Conservation (phyloP, 257 asterid genomes). For the Jasminum sambac region DNA sequence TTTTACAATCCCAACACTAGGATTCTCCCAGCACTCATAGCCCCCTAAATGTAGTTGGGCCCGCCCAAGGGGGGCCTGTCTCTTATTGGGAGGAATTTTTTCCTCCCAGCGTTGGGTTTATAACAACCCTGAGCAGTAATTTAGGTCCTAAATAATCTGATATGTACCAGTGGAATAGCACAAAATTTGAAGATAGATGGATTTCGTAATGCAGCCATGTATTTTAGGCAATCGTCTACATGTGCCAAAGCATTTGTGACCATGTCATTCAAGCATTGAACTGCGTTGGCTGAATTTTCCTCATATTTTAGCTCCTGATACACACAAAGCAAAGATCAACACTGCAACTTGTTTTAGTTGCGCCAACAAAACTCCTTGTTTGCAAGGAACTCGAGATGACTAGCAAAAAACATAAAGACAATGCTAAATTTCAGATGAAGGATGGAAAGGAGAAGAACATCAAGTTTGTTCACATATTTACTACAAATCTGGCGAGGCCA, state of each 20-base stretch:
- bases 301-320: conserved; percentile 76
- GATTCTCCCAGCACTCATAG: too few species aligned
- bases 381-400: neutral
- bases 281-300: conserved; percentile 87
- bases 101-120: too few species aligned
- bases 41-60: too few species aligned
- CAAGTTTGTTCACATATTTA: conserved; percentile 88
- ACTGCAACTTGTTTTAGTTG: conserved; percentile 9
- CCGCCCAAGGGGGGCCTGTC: too few species aligned
- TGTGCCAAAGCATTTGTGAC: conserved; percentile 85
- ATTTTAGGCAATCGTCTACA: conserved; percentile 76
- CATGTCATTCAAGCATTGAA: conserved; percentile 95
- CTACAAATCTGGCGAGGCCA: conserved; percentile 99
- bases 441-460: conserved; percentile 45
- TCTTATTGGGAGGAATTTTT: too few species aligned
- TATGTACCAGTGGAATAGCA: conserved; percentile 92
- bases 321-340: conserved; percentile 26
- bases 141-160: neutral
- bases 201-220: conserved; percentile 69
- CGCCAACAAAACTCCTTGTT: neutral
- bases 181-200: conserved; percentile 90
- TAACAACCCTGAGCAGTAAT: too few species aligned
- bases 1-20: too few species aligned
- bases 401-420: neutral
- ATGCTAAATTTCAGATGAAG: conserved; percentile 7